These are phyloP conservation scores for Podospora sp. DNA, from an alignment of 495 filamentous ascomycete species.

Conservation along the genomic window DNA sequence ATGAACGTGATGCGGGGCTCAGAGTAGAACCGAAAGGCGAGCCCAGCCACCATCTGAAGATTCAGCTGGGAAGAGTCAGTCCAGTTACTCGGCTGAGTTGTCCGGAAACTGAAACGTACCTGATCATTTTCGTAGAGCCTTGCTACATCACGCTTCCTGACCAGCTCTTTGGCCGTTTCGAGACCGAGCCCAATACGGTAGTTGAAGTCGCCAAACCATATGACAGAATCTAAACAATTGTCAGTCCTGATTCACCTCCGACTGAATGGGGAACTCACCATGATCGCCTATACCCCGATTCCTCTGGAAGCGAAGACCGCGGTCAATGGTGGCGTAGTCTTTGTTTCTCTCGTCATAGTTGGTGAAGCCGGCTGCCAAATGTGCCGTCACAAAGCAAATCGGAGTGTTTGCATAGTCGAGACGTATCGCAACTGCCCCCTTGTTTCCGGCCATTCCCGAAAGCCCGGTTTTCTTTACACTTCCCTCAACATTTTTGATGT, in stretches of 20 bases:
- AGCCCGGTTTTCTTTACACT: constrained; percentile 96
- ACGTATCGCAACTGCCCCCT: constrained; percentile 94
- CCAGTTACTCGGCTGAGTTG: not conserved
- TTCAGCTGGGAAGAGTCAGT: constrained; percentile 63
- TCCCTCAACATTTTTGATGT: constrained; percentile 96
- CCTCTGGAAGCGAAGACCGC: constrained; percentile 85
- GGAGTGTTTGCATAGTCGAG: constrained; percentile 94
- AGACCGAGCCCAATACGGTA: constrained; percentile 89
- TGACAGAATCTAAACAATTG: constrained; percentile 64
- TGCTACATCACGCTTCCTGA: constrained; percentile 69
- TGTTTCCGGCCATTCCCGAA: constrained; percentile 97
- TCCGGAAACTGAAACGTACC: constrained; percentile 45
- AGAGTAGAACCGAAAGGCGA: constrained; percentile 86
- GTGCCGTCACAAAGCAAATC: constrained; percentile 94
- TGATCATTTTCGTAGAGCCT: constrained; percentile 92
- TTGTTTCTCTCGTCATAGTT: constrained; percentile 96
- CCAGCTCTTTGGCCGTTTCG: constrained; percentile 74
- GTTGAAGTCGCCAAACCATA: constrained; percentile 99
- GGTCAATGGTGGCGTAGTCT: constrained; percentile 87
- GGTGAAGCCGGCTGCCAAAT: constrained; percentile 93
- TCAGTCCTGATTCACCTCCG: constrained; percentile 17
- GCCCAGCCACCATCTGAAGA: constrained; percentile 90
- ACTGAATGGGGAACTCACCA: constrained; percentile 42
- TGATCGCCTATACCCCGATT: constrained; percentile 90
- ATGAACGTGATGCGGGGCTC: constrained; percentile 82